Conservation (phyloP, 495 filamentous ascomycete species). For the Xylaria palmicola region DNA sequence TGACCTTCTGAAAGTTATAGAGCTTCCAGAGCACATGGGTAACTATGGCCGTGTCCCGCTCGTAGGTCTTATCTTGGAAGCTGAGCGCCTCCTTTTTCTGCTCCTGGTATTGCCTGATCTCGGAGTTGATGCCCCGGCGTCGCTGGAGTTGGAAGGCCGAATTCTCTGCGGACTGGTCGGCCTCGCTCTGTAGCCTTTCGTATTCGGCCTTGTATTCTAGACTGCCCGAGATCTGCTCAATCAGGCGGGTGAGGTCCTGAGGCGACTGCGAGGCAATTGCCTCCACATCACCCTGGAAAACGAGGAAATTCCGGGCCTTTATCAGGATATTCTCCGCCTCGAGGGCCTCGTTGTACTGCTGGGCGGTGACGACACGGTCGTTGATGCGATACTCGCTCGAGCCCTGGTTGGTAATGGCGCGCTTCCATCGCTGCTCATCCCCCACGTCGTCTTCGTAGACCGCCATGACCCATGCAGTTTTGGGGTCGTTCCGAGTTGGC, state of each 20-base stretch:
- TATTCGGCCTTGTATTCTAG: conserved; percentile 95
- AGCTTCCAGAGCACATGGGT: conserved; percentile 97
- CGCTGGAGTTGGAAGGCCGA: conserved; percentile 83
- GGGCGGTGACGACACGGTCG: conserved; percentile 79
- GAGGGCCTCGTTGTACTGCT: conserved; percentile 89
- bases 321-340: conserved; percentile 96
- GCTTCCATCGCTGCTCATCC: conserved; percentile 94
- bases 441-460: conserved; percentile 98
- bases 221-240: conserved; percentile 97
- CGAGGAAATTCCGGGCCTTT: conserved; percentile 95
- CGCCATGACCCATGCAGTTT: conserved; percentile 97
- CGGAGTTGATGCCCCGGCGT: conserved; percentile 91
- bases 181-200: conserved; percentile 79
- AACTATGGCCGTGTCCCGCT: conserved; percentile 88
- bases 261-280: conserved; percentile 94
- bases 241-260: conserved; percentile 87
- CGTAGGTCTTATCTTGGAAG: conserved; percentile 81
- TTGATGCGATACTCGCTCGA: conserved; percentile 97
- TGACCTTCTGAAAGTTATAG: conserved; percentile 89
- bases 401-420: conserved; percentile 83
- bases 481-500: conserved; percentile 68
- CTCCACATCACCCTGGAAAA: conserved; percentile 98
- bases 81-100: conserved; percentile 96
- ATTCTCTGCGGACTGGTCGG: conserved; percentile 83
- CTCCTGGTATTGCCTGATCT: conserved; percentile 95